These are phyloP conservation scores for Chlorociboria aeruginascens DNA, from an alignment of 495 filamentous ascomycete genomes.

Conservation along the genomic window DNA sequence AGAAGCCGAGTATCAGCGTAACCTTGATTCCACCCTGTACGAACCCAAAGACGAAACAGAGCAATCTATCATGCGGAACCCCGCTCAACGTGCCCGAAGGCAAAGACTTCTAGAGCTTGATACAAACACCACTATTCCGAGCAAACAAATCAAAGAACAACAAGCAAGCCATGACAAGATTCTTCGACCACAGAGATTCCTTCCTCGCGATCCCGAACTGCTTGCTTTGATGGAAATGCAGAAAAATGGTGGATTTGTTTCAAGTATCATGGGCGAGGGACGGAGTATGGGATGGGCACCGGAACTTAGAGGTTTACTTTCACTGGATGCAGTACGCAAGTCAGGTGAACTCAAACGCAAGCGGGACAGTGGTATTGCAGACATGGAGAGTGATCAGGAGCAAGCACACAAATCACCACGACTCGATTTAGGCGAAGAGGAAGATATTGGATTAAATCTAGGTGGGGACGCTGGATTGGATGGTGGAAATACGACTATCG, in stretches of 20 bases:
- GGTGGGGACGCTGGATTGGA: slow-evolving; percentile 39
- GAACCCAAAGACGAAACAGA: slow-evolving; percentile 39
- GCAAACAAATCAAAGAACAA: slow-evolving; percentile 55
- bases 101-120: slow-evolving; percentile 64
- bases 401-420: slow-evolving; percentile 44
- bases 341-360: slow-evolving; percentile 84
- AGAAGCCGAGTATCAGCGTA: slow-evolving; percentile 39
- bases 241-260: slow-evolving; percentile 78
- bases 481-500: slow-evolving; percentile 37
- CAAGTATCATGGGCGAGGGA: slow-evolving; percentile 62
- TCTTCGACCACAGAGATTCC: slow-evolving; percentile 61
- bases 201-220: slow-evolving; percentile 75
- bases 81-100: slow-evolving; percentile 61
- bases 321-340: slow-evolving; percentile 64
- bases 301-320: slow-evolving; percentile 76
- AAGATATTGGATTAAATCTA: slow-evolving; percentile 35
- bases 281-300: slow-evolving; percentile 76
- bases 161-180: slow-evolving; percentile 72
- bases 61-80: slow-evolving; percentile 35
- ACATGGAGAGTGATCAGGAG: slow-evolving; percentile 56
- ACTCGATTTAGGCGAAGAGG: slow-evolving; percentile 53
- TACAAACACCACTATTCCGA: slow-evolving; percentile 45
- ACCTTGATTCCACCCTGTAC: slow-evolving; percentile 33
- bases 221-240: slow-evolving; percentile 84
- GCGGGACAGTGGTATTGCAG: slow-evolving; percentile 77